Evolutionary conservation across 2,329 filamentous ascomycete species (phyloP), one percentile per base, ranked within the genome.

Genomic region (Daldinia sp.): DNA sequence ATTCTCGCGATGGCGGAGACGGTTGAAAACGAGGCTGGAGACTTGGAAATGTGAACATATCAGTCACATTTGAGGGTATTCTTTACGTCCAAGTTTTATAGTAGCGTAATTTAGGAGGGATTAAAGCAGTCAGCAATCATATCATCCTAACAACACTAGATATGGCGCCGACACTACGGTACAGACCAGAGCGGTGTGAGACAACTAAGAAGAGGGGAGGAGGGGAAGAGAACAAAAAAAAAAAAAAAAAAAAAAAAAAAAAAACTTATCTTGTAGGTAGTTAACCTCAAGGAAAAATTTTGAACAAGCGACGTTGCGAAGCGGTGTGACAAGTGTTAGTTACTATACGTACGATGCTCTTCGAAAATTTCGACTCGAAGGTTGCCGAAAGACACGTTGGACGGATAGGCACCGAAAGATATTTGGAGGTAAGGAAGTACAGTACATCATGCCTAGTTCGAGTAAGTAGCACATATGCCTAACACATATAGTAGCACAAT

Each of bases 131-230:
- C 51, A 49, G 41, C 49, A 54, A 60, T 37, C n/a, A 55, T 29
- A 37, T 39, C 47, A 35, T 37, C 57, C 25, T 15, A 53, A 60
- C 17, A n/a, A 32, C 30, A 34, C 45, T 61, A 60, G 37, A 19
- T 45, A 51, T 54, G 32, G 50, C 41, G 17, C 29, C 41, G 48
- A 56, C 41, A 56, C 35, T 39, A 54, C 23, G 39, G 51, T 7
- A n/a, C n/a, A n/a, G n/a, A n/a, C n/a, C 49, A 41, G 47, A 51
- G 62, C 63, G 65, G 65, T 63, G 63, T 66, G 58, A 62, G 47
- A 64, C 55, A 29, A 50, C 23, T 17, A 48, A 29, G 30, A 23
- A 25, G 17, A 23, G 9, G 47, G 21, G 29, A 41, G 13, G 54
- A 29, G n/a, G n/a, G n/a, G n/a, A n/a, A n/a, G n/a, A n/a, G n/a